A percentile compares a stretch with the other conserved stretches of the same genome.
Evolutionary conservation across 2,329 filamentous ascomycete genomes (phyloP).

Genomic region (Talaromyces albobiverticillius): DNA sequence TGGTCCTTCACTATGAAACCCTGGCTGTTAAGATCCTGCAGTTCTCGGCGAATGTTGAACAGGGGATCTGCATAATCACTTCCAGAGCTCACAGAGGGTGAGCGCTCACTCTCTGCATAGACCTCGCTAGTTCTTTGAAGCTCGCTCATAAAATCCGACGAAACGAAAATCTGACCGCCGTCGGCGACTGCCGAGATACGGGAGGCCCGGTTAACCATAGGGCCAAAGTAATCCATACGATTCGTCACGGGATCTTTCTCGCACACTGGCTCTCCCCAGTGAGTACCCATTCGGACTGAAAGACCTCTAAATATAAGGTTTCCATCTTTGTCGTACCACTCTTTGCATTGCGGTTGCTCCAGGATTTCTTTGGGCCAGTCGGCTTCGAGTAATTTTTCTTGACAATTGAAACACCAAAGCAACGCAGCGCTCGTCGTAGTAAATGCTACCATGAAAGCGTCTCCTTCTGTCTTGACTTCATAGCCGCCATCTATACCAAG

Average conservation of each 20-base stretch:
- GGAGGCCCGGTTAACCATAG: conserved; percentile 97
- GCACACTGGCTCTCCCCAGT: conserved; percentile 91
- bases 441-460: conserved; percentile 99
- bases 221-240: conserved; percentile 98
- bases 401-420: conserved; percentile 94
- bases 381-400: conserved; percentile 81
- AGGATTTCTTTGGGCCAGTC: conserved; percentile 93
- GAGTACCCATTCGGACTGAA: conserved; percentile 95
- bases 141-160: conserved; percentile 94
- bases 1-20: conserved; percentile 97
- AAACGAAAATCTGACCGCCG: conserved; percentile 94
- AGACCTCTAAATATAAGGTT: conserved; percentile 90
- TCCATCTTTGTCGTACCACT: conserved; percentile 77
- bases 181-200: conserved; percentile 93
- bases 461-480: conserved; percentile 98
- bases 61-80: conserved; percentile 66
- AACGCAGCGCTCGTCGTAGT: conserved; percentile 91
- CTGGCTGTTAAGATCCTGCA: conserved; percentile 81
- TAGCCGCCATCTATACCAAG: conserved; percentile 92
- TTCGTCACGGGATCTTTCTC: conserved; percentile 94
- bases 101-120: conserved; percentile 79
- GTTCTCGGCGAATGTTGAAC: conserved; percentile 78
- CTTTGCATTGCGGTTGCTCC: conserved; percentile 78
- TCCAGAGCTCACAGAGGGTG: conserved; percentile 66
- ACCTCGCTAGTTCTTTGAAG: conserved; percentile 87